Evolutionary conservation across 306 rosid species (phyloP).

Genomic region (Cucurbita argyrosperma): DNA sequence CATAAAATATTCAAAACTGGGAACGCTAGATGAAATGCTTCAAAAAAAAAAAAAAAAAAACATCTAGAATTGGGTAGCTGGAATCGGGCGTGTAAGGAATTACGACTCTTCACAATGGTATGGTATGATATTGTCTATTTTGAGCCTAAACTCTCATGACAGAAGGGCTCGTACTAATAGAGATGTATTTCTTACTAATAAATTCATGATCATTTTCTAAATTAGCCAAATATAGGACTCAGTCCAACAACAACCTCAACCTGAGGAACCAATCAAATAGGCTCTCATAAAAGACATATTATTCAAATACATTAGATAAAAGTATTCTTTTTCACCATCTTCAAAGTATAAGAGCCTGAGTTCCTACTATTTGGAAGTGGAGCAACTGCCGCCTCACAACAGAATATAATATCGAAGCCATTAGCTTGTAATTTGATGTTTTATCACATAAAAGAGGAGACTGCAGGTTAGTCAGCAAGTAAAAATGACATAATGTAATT

Average conservation of each 20-base stretch:
- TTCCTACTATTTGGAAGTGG: background rate
- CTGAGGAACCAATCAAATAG: background rate
- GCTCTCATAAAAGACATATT: background rate
- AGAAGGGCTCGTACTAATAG: too few species aligned
- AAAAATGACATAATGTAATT: background rate
- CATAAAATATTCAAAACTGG: slow-evolving; percentile 14
- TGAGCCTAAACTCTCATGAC: too few species aligned
- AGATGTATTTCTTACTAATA: too few species aligned
- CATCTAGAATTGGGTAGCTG: background rate
- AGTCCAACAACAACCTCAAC: too few species aligned
- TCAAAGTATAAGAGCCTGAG: background rate
- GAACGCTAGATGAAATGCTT: background rate
- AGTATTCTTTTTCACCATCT: background rate
- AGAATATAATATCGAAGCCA: background rate
- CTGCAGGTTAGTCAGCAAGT: background rate
- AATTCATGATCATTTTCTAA: too few species aligned
- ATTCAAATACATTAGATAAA: background rate
- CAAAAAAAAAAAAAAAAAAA: too few species aligned
- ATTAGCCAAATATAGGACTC: too few species aligned
- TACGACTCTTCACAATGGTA: too few species aligned
- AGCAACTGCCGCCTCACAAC: background rate
- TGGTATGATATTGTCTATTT: too few species aligned
- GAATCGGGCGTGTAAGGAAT: too few species aligned
- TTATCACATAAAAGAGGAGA: background rate
- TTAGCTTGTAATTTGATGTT: background rate